These are phyloP conservation scores for Neurospora hispaniola DNA, from an alignment of 495 filamentous ascomycete species.

Conservation along the genomic window DNA sequence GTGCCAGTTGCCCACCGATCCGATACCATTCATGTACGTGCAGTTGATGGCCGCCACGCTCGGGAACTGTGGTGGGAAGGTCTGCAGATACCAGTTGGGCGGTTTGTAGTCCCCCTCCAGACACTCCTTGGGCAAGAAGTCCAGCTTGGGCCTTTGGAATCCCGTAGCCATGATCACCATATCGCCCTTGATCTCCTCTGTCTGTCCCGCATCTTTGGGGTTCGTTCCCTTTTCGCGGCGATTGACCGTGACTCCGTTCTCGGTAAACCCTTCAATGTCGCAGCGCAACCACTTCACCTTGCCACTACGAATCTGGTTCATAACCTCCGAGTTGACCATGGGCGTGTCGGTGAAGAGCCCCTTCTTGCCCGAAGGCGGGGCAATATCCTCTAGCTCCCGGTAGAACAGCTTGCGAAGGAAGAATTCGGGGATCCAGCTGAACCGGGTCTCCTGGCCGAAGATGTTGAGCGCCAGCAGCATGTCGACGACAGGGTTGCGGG, in stretches of 20 bases:
- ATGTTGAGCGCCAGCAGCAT: conserved; percentile 66
- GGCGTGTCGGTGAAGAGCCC: conserved; percentile 75
- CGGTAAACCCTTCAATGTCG: conserved; percentile 57
- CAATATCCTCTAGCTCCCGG: conserved; percentile 69
- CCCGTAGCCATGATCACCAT: conserved; percentile 80
- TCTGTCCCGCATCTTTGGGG: conserved; percentile 57
- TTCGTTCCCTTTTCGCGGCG: conserved; percentile 60
- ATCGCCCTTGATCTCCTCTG: conserved; percentile 54
- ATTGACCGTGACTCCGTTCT: conserved; percentile 59
- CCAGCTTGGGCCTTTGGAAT: conserved; percentile 58
- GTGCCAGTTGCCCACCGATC: conserved; percentile 74
- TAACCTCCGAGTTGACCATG: conserved; percentile 76
- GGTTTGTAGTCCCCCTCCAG: conserved; percentile 63
- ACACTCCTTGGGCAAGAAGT: conserved; percentile 58
- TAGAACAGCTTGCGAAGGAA: conserved; percentile 74
- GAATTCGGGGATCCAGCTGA: conserved; percentile 69
- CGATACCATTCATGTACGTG: conserved; percentile 75
- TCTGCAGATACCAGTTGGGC: conserved; percentile 81
- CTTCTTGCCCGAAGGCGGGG: conserved; percentile 43
- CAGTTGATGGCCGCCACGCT: conserved; percentile 70
- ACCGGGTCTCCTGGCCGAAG: conserved; percentile 61
- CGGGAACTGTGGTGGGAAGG: conserved; percentile 58
- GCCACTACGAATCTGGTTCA: conserved; percentile 66
- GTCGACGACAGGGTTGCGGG: conserved; percentile 65
- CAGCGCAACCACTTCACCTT: conserved; percentile 70